A percentile compares a stretch with the other conserved stretches of the same genome.
phyloP scores from a whole-genome alignment of 495 filamentous ascomycete species.

The Penicillium crystallinum region DNA sequence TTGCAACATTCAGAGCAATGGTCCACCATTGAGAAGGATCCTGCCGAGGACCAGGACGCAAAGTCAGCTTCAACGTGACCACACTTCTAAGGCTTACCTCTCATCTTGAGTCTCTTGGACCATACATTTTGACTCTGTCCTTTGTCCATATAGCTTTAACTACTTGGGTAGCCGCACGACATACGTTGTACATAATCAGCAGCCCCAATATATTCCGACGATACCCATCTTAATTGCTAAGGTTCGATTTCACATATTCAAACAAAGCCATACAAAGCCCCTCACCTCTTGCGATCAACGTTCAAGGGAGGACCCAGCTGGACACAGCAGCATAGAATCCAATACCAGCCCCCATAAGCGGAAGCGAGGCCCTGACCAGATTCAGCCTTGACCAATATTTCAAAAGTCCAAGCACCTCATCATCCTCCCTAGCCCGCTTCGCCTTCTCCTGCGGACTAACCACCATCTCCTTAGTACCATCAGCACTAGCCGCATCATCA shows the following conservation, averaged over 20 bases:
- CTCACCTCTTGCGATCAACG: too few relatives aligned
- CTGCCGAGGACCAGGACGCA: neutral
- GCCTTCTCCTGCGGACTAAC: constrained; percentile 16
- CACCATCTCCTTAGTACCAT: constrained; percentile 15
- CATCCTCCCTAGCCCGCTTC: constrained; percentile 18
- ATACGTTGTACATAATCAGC: neutral
- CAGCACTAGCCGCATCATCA: constrained; percentile 14
- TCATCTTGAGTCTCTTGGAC: neutral
- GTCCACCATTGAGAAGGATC: constrained; percentile 31
- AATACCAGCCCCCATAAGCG: constrained; percentile 18
- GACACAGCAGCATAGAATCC: constrained; percentile 17
- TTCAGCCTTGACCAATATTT: constrained; percentile 21
- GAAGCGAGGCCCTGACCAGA: constrained; percentile 12
- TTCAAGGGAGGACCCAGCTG: neutral
- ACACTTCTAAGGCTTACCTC: neutral
- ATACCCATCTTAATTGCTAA: neutral
- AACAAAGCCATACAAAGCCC: too few relatives aligned
- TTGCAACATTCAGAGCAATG: constrained; percentile 36
- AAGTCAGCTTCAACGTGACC: neutral
- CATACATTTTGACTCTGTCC: neutral
- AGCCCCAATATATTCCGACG: constrained; percentile 1
- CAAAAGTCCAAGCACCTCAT: constrained; percentile 16
- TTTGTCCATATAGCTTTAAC: constrained; percentile 3
- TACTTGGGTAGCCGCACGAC: neutral
- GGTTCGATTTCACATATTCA: neutral